These are phyloP conservation scores for Ostreobium quekettii DNA, from an alignment of 139 green algal genomes.

Conservation along the genomic window DNA sequence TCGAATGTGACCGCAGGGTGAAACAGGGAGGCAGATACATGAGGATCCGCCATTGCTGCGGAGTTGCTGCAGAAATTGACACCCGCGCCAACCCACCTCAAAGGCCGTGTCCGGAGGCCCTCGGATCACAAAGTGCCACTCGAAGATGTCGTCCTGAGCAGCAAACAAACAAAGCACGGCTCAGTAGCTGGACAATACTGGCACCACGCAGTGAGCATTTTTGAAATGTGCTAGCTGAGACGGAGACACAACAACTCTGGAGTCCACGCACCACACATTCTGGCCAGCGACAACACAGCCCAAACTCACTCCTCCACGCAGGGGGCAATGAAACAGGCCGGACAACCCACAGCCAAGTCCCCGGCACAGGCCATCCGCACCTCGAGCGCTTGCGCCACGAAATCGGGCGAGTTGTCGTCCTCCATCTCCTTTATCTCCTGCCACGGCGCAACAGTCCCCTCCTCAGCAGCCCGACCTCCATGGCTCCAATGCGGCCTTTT, in stretches of 20 bases:
- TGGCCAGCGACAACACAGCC: neutral
- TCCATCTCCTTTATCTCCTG: conserved; percentile 84
- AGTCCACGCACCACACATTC: neutral
- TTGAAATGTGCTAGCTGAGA: neutral
- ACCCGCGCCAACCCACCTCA: conserved; percentile 64
- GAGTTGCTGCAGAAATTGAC: no score
- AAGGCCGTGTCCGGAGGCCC: conserved; percentile 87
- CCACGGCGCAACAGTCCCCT: neutral
- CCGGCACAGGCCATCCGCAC: conserved; percentile 28
- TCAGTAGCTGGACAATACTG: no score
- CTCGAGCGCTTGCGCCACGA: conserved; percentile 71
- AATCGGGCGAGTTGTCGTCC: conserved; percentile 47
- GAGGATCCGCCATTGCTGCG: no score
- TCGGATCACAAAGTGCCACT: conserved; percentile 95
- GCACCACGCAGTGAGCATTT: neutral
- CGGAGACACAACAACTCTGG: neutral
- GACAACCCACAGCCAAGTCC: neutral
- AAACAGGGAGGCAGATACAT: no score
- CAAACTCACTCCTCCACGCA: neutral
- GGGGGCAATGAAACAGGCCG: neutral
- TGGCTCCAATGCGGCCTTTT: neutral
- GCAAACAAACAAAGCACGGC: no score
- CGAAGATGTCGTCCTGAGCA: conserved; percentile 93
- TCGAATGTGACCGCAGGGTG: no score
- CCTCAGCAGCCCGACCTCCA: neutral